A percentile compares a stretch with the other conserved stretches of the same genome.
Conservation (phyloP, 495 filamentous ascomycete genomes). For the Saxophila tyrrhenica region DNA sequence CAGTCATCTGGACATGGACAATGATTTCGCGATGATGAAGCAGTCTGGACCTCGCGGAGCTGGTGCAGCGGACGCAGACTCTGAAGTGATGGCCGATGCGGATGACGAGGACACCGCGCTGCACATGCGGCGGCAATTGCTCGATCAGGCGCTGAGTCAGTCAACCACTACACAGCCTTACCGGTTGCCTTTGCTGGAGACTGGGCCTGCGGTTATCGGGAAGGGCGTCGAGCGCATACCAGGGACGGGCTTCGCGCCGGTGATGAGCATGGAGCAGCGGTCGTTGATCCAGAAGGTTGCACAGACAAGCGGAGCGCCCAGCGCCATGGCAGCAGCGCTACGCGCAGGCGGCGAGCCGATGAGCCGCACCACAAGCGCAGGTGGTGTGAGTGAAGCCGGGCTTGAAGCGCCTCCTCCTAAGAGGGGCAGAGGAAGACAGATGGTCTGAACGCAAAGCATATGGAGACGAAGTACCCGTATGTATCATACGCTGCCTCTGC, state of each 20-base stretch:
- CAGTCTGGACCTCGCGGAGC: slow-evolving; percentile 8
- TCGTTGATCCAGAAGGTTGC: not conserved
- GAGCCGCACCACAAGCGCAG: slow-evolving; percentile 12
- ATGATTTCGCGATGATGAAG: slow-evolving; percentile 30
- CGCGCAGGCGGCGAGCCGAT: slow-evolving; percentile 3
- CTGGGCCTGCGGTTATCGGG: slow-evolving; percentile 12
- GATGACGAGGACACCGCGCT: slow-evolving; percentile 3
- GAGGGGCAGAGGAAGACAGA: slow-evolving; percentile 7
- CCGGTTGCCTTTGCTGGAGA: slow-evolving; percentile 12
- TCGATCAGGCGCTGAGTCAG: slow-evolving; percentile 13
- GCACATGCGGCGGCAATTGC: slow-evolving; percentile 6
- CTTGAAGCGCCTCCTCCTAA: not conserved
- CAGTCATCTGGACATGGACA: slow-evolving; percentile 24
- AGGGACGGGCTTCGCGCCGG: slow-evolving; percentile 10
- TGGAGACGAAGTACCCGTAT: no score
- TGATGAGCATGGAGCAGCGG: not conserved
- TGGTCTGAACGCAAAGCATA: no score
- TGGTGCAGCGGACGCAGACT: slow-evolving; percentile 26
- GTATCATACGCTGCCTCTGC: no score
- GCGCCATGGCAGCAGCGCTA: slow-evolving; percentile 9
- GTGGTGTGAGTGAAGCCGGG: slow-evolving; percentile 11
- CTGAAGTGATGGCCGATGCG: slow-evolving; percentile 33
- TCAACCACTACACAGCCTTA: slow-evolving; percentile 3
- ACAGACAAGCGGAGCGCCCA: not conserved
- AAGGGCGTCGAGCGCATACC: slow-evolving; percentile 8